A percentile compares a stretch with the other conserved stretches of the same genome.
These are phyloP conservation scores for Mycena epipterygia DNA, from an alignment of 768 basidiomycete genomes.

Conservation along the genomic window DNA sequence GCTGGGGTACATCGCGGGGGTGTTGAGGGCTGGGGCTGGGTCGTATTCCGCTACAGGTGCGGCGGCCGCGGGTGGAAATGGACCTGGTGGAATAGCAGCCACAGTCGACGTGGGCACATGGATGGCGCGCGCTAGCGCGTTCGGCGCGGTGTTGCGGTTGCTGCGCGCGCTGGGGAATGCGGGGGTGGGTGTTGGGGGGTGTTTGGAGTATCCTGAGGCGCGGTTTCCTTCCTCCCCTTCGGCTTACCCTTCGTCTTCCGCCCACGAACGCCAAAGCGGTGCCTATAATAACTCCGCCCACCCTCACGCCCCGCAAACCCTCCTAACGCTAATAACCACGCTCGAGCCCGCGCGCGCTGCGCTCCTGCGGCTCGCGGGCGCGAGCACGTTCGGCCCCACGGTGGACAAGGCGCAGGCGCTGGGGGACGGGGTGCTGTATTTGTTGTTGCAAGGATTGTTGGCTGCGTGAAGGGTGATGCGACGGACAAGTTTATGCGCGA, in stretches of 20 bases:
- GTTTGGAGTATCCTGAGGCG: too few species aligned
- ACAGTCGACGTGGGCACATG: conserved; percentile 30
- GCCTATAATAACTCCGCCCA: too few species aligned
- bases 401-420: conserved; percentile 54
- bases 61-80: background rate
- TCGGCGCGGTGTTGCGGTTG: conserved; percentile 26
- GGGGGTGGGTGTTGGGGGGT: background rate
- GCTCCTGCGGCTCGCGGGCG: conserved; percentile 47
- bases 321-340: conserved; percentile 1
- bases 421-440: conserved; percentile 54
- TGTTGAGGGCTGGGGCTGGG: conserved; percentile 24
- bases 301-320: too few species aligned
- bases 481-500: too few species aligned
- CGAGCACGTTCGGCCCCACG: conserved; percentile 50
- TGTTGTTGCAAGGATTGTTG: conserved; percentile 55
- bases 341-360: conserved; percentile 47
- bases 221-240: too few species aligned
- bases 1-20: conserved; percentile 18
- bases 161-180: conserved; percentile 24
- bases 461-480: too few species aligned
- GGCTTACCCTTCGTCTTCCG: too few species aligned
- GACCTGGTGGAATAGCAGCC: too few species aligned
- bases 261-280: too few species aligned
- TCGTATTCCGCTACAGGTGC: too few species aligned
- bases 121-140: conserved; percentile 35